Conservation (phyloP, 306 rosid species). For the Cercis canadensis region DNA sequence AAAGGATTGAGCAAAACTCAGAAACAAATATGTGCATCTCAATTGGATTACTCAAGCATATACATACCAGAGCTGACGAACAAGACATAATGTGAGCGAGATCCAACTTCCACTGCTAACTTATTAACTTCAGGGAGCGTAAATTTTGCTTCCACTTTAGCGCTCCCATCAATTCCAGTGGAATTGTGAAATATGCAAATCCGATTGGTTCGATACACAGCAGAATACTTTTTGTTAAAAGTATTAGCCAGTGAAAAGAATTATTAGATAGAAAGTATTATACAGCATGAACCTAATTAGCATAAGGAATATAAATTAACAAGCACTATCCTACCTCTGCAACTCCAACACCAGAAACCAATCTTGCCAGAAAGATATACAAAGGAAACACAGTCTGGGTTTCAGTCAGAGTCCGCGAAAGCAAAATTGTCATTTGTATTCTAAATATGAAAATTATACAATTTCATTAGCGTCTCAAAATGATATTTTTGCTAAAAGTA, state of each 20-base stretch:
- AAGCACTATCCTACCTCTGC: conserved; percentile 58
- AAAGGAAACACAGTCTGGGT: conserved; percentile 63
- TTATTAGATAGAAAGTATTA: conserved; percentile 27
- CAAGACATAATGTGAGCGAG: conserved; percentile 62
- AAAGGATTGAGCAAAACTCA: conserved; percentile 16
- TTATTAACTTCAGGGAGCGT: conserved; percentile 68
- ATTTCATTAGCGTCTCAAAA: conserved; percentile 39
- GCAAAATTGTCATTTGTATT: conserved; percentile 65
- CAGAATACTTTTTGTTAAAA: conserved; percentile 50
- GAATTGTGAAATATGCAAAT: conserved; percentile 54
- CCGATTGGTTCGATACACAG: conserved; percentile 65
- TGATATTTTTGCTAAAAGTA: conserved; percentile 16
- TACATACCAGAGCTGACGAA: conserved; percentile 77
- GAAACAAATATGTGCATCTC: conserved; percentile 7
- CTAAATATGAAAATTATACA: conserved; percentile 51
- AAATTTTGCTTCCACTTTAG: conserved; percentile 61
- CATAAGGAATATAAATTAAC: conserved; percentile 9
- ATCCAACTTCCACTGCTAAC: conserved; percentile 63
- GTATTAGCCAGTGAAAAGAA: conserved; percentile 22
- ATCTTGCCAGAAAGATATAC: conserved; percentile 68
- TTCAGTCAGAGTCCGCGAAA: conserved; percentile 49
- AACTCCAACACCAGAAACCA: conserved; percentile 48
- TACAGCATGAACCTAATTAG: conserved; percentile 9
- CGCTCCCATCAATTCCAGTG: conserved; percentile 45
- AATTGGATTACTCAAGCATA: conserved; percentile 28